A percentile compares a stretch with the other conserved stretches of the same genome.
Conservation (phyloP, 2,329 filamentous ascomycete species). For the Talaromyces sp. region DNA sequence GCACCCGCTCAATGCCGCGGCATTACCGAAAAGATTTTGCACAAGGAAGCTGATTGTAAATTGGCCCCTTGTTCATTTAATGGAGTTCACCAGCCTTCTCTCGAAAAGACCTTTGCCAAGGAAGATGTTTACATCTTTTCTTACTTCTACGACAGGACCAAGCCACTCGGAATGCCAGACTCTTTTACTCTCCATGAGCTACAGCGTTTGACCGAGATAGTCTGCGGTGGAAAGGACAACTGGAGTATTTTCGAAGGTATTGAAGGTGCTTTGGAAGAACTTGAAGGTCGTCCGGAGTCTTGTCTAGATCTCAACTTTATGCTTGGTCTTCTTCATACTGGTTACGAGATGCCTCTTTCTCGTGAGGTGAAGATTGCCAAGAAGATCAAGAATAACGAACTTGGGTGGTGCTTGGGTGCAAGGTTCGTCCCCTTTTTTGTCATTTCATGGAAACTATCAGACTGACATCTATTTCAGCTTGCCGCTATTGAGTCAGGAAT, state of each 20-base stretch:
- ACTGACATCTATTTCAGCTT: slow-evolving; percentile 54
- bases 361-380: slow-evolving; percentile 97
- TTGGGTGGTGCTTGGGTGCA: slow-evolving; percentile 96
- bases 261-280: slow-evolving; percentile 73
- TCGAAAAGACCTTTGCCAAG: slow-evolving; percentile 84
- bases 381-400: slow-evolving; percentile 95
- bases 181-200: slow-evolving; percentile 90
- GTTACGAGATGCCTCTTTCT: slow-evolving; percentile 96
- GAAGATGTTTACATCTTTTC: slow-evolving; percentile 97
- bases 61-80: slow-evolving; percentile 97
- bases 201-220: slow-evolving; percentile 76
- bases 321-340: slow-evolving; percentile 85
- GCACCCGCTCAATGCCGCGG: slow-evolving; percentile 84
- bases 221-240: slow-evolving; percentile 71
- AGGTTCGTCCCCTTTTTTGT: slow-evolving; percentile 59
- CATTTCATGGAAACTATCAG: slow-evolving; percentile 34
- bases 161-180: slow-evolving; percentile 95
- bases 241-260: slow-evolving; percentile 81
- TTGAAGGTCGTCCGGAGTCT: slow-evolving; percentile 78
- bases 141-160: slow-evolving; percentile 95
- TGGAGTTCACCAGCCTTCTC: slow-evolving; percentile 87
- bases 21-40: slow-evolving; percentile 83
- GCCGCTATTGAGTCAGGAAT: slow-evolving; percentile 74
- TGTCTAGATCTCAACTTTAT: slow-evolving; percentile 97
- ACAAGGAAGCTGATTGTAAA: slow-evolving; percentile 78